Evolutionary conservation across 176 grass and related monocot genomes (phyloP).

Genomic region (Triticum urartu): DNA sequence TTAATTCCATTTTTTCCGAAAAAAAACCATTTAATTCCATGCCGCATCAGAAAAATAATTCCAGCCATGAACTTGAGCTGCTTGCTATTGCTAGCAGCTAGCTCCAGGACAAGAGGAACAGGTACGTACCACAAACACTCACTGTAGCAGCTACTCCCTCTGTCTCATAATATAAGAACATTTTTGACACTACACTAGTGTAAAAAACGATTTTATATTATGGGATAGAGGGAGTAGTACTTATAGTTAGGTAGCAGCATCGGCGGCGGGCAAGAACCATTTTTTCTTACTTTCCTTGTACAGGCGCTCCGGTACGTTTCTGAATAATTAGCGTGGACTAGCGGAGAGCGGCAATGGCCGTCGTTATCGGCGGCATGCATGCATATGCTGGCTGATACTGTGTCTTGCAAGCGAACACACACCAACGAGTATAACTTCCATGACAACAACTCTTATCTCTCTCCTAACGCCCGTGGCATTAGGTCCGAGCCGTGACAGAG

Average conservation of each 20-base stretch:
- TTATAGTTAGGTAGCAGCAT: background rate
- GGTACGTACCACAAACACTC: background rate
- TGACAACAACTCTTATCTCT: background rate
- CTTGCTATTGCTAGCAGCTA: no score
- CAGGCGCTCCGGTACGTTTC: background rate
- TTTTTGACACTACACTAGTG: no score
- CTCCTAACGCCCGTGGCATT: background rate
- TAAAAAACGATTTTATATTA: no score
- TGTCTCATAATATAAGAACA: no score
- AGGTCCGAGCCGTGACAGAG: background rate
- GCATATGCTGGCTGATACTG: background rate
- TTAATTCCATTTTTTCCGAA: background rate
- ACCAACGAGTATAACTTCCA: background rate
- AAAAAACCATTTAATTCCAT: background rate
- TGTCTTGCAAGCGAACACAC: constrained; percentile 38
- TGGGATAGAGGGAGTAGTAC: no score
- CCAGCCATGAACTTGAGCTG: background rate
- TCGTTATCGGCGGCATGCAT: constrained; percentile 12
- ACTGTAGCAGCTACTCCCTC: background rate
- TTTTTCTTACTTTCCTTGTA: background rate
- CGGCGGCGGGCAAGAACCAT: background rate
- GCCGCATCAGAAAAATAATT: background rate
- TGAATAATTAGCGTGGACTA: constrained; percentile 12
- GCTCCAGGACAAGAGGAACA: background rate
- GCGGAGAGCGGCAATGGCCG: background rate